Percentiles rank a stretch among this genome's conserved stretches.
These are phyloP conservation scores for Zancudomyces culisetae DNA, from an alignment of 371 early-diverging fungal species.

Conservation along the genomic window DNA sequence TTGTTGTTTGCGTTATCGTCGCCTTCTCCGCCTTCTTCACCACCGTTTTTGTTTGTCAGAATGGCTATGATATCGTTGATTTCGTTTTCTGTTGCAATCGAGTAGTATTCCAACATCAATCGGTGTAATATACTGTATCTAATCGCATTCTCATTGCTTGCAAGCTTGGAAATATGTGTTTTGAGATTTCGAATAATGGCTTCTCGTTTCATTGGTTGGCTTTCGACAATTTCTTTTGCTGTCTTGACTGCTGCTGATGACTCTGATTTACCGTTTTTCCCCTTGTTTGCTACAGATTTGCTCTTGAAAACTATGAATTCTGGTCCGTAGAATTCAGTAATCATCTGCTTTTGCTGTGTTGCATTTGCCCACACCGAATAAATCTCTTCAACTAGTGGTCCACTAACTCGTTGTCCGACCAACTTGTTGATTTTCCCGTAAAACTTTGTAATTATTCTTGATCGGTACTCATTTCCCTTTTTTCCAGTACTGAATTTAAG, in stretches of 20 bases:
- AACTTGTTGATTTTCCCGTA: conserved; percentile 61
- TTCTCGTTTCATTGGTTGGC: conserved; percentile 56
- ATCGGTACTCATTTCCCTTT: conserved; percentile 25
- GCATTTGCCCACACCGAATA: conserved; percentile 64
- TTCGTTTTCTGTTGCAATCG: conserved; percentile 29
- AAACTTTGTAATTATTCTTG: conserved; percentile 56
- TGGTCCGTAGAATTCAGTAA: conserved; percentile 86
- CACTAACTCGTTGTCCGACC: conserved; percentile 61
- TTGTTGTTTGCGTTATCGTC: too few species aligned
- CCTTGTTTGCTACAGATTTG: conserved; percentile 10
- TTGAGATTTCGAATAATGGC: conserved; percentile 49
- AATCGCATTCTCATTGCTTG: conserved; percentile 71
- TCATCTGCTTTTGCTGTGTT: conserved; percentile 46
- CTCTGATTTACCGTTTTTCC: not conserved
- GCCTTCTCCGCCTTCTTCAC: too few species aligned
- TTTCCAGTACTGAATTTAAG: conserved; percentile 44
- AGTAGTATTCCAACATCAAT: conserved; percentile 65
- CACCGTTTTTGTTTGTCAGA: conserved; percentile 56
- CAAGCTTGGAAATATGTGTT: conserved; percentile 41
- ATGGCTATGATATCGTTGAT: too few species aligned
- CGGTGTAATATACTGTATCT: conserved; percentile 73
- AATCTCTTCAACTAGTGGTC: conserved; percentile 64
- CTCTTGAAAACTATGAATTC: conserved; percentile 71
- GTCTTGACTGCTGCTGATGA: conserved; percentile 13
- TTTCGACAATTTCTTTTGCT: conserved; percentile 26